A percentile compares a stretch with the other conserved stretches of the same genome.
These are phyloP conservation scores for Dipteronia dyeriana DNA, from an alignment of 345 rosid genomes.

Conservation along the genomic window DNA sequence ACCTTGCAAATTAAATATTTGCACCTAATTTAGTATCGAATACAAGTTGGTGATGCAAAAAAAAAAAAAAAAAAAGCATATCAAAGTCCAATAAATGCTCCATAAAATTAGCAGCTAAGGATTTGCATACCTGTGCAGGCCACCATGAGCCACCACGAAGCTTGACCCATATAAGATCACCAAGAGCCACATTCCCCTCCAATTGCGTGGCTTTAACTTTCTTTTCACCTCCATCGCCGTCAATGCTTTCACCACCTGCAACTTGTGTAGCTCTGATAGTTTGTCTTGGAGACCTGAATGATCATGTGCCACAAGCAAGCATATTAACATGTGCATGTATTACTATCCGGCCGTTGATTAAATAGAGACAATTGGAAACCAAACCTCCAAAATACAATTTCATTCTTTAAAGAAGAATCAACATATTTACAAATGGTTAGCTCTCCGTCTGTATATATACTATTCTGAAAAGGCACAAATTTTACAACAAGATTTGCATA, in stretches of 20 bases:
- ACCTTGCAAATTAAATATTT: conserved; percentile 36
- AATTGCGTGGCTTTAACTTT: conserved; percentile 22
- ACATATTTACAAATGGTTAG: background rate
- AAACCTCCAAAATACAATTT: background rate
- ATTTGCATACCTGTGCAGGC: conserved; percentile 60
- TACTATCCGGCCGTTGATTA: background rate
- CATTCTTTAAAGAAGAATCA: background rate
- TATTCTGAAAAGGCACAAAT: background rate
- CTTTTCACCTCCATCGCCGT: conserved; percentile 15
- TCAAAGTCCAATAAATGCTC: background rate
- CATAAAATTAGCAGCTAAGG: background rate
- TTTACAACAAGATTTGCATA: background rate
- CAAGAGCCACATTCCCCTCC: conserved; percentile 30
- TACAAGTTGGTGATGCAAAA: background rate
- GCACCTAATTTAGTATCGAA: conserved; percentile 3
- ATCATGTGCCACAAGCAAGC: conserved; percentile 16
- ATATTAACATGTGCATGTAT: background rate
- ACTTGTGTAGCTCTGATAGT: conserved; percentile 23
- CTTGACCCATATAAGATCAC: conserved; percentile 53
- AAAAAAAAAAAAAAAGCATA: background rate
- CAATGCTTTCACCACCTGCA: conserved; percentile 22
- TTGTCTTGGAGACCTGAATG: conserved; percentile 8
- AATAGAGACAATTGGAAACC: background rate
- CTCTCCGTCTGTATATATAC: background rate
- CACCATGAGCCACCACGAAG: conserved; percentile 46